Evolutionary conservation across 2,329 filamentous ascomycete species (phyloP).

Genomic region (Nemania serpens): DNA sequence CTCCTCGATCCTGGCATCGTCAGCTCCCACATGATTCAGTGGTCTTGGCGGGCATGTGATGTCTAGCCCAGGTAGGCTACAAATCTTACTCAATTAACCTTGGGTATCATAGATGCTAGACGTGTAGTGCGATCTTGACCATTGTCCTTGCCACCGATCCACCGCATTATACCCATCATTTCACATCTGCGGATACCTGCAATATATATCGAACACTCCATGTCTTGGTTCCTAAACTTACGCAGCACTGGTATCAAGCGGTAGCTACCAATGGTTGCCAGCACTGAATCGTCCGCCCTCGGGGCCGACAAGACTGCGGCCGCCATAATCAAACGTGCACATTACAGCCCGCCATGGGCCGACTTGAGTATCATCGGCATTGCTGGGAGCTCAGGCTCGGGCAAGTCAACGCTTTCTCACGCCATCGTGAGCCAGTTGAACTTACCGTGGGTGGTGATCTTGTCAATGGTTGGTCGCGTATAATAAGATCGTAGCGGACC

Average conservation of each 20-base stretch:
- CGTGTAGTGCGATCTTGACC: not conserved
- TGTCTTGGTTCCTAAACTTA: slow-evolving; percentile 21
- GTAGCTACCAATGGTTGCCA: slow-evolving; percentile 37
- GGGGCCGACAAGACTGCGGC: slow-evolving; percentile 42
- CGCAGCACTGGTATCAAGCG: slow-evolving; percentile 14
- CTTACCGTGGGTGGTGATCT: slow-evolving; percentile 95
- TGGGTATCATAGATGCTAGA: not conserved
- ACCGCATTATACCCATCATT: slow-evolving; percentile 1
- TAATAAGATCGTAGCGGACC: slow-evolving; percentile 21
- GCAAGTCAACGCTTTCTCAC: slow-evolving; percentile 91
- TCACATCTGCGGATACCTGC: slow-evolving; percentile 1
- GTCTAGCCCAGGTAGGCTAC: not conserved
- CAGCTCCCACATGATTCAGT: slow-evolving; percentile 19
- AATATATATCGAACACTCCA: slow-evolving; percentile 10
- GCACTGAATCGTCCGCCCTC: slow-evolving; percentile 35
- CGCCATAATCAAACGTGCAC: slow-evolving; percentile 63
- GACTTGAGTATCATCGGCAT: slow-evolving; percentile 96
- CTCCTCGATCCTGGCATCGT: slow-evolving; percentile 10
- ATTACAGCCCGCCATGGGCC: slow-evolving; percentile 94
- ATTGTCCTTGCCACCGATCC: not conserved
- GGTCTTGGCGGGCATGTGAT: slow-evolving; percentile 30
- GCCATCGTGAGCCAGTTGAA: slow-evolving; percentile 90
- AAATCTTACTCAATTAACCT: not conserved
- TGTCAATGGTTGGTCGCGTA: slow-evolving; percentile 77
- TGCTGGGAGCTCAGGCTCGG: slow-evolving; percentile 91